Evolutionary conservation across 768 basidiomycete species (phyloP), one percentile per base, ranked within the genome.

Genomic region (Hypsizygus marmoreus): DNA sequence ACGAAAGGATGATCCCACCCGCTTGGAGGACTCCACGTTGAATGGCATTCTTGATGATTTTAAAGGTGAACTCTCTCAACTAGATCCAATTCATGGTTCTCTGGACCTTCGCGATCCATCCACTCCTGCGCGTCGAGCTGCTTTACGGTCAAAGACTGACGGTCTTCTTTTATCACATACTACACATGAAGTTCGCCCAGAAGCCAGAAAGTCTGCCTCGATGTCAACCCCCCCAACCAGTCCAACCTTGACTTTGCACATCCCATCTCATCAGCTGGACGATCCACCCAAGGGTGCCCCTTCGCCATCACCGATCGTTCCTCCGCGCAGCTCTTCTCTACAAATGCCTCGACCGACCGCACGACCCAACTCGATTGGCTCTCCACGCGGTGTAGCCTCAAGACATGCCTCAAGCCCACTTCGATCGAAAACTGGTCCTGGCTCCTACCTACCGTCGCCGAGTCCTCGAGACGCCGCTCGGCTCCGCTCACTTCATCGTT

Each of bases 11-110:
- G 17, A 49, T 46, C 36, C 52, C n/a, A 31, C 45, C 12, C 55
- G 55, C 24, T 64, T 58, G 52, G 66, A 73, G 40, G 67, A 73
- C 37, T 67, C 70, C 13, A 69, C 78, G 4, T 64, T 88, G 26
- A 74, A 72, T 58, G 84, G 82, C 30, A 77, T 91, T 51, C 68
- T 91, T 38, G 79, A 76, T 53, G 83, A 90, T 49, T 85, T 92
- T 66, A 77, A 80, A 65, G 87, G 84, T 45, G 80, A 85, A 64
- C 72, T 90, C 45, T 79, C 77, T 51, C 79, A 83, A 48, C 67
- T 89, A 50, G 87, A 85, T 52, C 75, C 82, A 36, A 69, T 74
- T 26, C 65, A 66, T 30, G 62, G 77, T 35, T 62, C 73, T 17
- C 69, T 91, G 45, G 84, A 83, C 60, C 76, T 91, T 34, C 74